Evolutionary conservation across 345 rosid genomes (phyloP).

Genomic region (Acer campestre): DNA sequence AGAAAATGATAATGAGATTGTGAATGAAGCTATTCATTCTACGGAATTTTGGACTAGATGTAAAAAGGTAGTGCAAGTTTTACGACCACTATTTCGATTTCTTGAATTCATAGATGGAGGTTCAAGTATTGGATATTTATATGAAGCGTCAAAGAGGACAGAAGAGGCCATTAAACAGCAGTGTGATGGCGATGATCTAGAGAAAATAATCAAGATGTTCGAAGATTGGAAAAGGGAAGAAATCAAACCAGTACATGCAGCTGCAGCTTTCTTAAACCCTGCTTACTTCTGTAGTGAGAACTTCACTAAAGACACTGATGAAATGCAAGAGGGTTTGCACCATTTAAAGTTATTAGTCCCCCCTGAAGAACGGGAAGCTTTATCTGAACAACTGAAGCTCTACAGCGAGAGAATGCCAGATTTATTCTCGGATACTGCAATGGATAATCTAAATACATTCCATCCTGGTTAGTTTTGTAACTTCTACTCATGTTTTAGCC

Average conservation of each 20-base stretch:
- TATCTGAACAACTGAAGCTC: background rate
- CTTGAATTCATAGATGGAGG: slow-evolving; percentile 1
- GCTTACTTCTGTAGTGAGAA: background rate
- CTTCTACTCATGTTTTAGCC: background rate
- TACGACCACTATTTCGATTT: slow-evolving; percentile 14
- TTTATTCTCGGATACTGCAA: background rate
- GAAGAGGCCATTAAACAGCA: background rate
- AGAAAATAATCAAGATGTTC: background rate
- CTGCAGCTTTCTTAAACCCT: background rate
- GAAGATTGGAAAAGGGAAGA: background rate
- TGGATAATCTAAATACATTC: background rate
- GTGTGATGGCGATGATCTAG: background rate
- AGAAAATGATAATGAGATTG: background rate
- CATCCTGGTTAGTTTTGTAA: slow-evolving; percentile 6
- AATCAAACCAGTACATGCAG: background rate
- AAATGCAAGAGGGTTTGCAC: too few relatives aligned
- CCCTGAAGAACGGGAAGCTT: background rate
- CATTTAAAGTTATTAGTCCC: too few relatives aligned
- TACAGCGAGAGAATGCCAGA: background rate
- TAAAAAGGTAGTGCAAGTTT: slow-evolving; percentile 7
- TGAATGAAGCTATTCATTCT: slow-evolving; percentile 1
- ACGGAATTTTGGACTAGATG: slow-evolving; percentile 15
- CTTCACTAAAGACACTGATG: background rate
- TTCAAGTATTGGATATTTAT: slow-evolving; percentile 17
- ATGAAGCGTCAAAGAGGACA: slow-evolving; percentile 12